phyloP scores from a whole-genome alignment of 2,329 filamentous ascomycete genomes.

The Fusarium sp. region DNA sequence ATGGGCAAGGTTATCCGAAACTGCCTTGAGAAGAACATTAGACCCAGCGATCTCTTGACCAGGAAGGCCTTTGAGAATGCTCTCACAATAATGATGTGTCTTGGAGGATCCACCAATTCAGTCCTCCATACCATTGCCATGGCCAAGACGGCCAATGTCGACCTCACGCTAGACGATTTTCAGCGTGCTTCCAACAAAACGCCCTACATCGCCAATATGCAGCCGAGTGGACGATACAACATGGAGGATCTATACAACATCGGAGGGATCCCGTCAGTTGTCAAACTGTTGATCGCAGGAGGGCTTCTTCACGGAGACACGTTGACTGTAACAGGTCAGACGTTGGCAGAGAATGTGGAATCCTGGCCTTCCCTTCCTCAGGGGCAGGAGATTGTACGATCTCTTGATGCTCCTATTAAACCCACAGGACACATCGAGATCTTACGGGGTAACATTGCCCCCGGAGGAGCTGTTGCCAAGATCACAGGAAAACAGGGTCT shows the following conservation, averaged over 20 bases:
- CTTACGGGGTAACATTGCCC: slow-evolving; percentile 85
- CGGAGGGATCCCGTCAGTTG: neutral
- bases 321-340: slow-evolving; percentile 79
- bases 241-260: neutral
- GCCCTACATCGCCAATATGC: neutral
- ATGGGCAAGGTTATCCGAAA: neutral
- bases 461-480: slow-evolving; percentile 89
- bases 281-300: neutral
- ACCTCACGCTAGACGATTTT: neutral
- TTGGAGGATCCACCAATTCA: neutral
- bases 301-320: neutral
- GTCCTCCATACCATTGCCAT: neutral
- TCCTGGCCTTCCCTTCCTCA: slow-evolving; percentile 80
- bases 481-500: slow-evolving; percentile 95
- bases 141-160: neutral
- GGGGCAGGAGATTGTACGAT: slow-evolving; percentile 86
- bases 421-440: slow-evolving; percentile 87
- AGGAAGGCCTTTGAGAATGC: neutral
- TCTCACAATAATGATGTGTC: neutral
- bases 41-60: neutral
- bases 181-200: neutral
- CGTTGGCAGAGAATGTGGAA: slow-evolving; percentile 82
- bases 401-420: slow-evolving; percentile 79
- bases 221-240: neutral
- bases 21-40: neutral